Percentiles rank a stretch among this genome's conserved stretches.
Evolutionary conservation across 129 eudicot species (phyloP).

Genomic region (Mikania micrantha): DNA sequence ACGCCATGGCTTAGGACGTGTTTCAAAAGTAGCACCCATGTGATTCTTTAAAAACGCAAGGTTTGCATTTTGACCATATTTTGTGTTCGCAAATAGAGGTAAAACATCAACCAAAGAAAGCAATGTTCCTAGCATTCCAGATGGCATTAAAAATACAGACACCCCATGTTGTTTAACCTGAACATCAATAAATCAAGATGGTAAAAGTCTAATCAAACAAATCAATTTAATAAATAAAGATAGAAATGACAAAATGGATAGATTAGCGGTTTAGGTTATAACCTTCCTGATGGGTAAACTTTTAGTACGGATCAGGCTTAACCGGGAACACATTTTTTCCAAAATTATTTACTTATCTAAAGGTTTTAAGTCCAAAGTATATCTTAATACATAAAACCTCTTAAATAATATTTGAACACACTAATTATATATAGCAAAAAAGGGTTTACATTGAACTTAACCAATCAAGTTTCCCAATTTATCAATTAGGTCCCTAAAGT

Average conservation of each 20-base stretch:
- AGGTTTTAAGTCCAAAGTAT: not conserved
- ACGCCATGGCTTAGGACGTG: constrained; percentile 83
- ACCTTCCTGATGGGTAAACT: not conserved
- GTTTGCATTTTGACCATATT: constrained; percentile 88
- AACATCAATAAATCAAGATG: constrained; percentile 8
- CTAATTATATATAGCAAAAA: not conserved
- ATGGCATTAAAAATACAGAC: constrained; percentile 96
- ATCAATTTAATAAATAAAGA: not conserved
- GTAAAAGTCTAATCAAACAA: not conserved
- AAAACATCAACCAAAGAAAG: constrained; percentile 87
- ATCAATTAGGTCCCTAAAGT: not conserved
- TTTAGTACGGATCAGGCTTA: not conserved
- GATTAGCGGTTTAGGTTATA: not conserved
- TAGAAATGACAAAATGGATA: not conserved
- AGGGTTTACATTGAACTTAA: not conserved
- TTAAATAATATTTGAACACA: not conserved
- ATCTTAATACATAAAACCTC: not conserved
- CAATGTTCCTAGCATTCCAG: constrained; percentile 98
- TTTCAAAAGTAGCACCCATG: constrained; percentile 96
- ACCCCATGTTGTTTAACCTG: constrained; percentile 97
- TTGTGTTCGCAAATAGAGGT: constrained; percentile 87
- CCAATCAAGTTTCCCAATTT: not conserved
- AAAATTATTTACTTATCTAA: not conserved
- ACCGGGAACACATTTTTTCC: not conserved
- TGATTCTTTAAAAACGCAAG: constrained; percentile 77